Evolutionary conservation across 495 filamentous ascomycete genomes (phyloP), one percentile per base, ranked within the genome.

Genomic region (Apiosordaria backusii): DNA sequence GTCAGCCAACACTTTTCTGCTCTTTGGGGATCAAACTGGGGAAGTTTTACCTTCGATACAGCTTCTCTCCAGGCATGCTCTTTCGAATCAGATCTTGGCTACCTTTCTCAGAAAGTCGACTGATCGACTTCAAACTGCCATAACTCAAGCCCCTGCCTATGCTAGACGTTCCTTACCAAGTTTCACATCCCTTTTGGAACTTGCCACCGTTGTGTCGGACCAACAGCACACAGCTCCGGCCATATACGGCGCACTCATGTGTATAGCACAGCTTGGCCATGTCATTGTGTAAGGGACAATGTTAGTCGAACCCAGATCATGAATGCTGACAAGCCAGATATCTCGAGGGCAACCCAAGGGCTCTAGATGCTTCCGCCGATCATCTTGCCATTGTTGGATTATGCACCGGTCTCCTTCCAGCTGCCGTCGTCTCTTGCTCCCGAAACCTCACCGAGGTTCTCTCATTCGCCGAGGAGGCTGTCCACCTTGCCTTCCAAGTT

Each of bases 381-480:
- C 24, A 80, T 40, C 77, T 75, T 22, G 71, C 76, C 62, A 64
- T 82, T n/a, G 67, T 85, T 21, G 86, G 85, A 35, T 78, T 88
- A 18, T 90, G 88, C 74, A 89, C 85, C 10, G 86, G 86, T 59
- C 77, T 87, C 25, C 72, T 91, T 61, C 82, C 89, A 4, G 86
- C 86, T 23, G 78, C 87, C 15, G 89, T 85, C 9, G 80, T 91
- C 0, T 83, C 86, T 50, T 87, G 80, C 23, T 82, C 86, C 0
- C 81, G 75, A 15, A 86, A 82, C 10, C 69, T 89, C 19, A 78
- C 83, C 21, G 87, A 89, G 45, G 76, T 92, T 1, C 73, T 91
- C 18, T 77, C 82, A 3, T 72, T 85, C 15, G 88, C 84, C n/a
- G 84, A 89, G 23, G 82, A 90, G 68, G 81, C 82, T 1, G 87